Evolutionary conservation across 106 monocot genomes (phyloP).

Genomic region (Allium cepa): DNA sequence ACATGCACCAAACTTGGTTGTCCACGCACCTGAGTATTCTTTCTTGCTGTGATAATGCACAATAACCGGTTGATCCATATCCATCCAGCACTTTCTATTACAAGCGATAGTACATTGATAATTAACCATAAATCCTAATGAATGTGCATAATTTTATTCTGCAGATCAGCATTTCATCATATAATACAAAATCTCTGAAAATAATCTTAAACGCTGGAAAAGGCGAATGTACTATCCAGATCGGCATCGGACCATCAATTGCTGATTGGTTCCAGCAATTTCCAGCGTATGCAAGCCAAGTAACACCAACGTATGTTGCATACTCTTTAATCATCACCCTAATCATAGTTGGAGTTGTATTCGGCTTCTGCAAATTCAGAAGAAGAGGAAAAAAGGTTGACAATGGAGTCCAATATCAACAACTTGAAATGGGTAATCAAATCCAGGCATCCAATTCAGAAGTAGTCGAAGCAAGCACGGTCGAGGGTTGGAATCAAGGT

Average conservation of each 20-base stretch:
- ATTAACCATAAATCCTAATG: background rate
- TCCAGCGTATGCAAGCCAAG: constrained; percentile 24
- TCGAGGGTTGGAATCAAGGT: constrained; percentile 47
- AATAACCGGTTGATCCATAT: background rate
- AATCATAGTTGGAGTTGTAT: constrained; percentile 28
- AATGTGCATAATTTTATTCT: background rate
- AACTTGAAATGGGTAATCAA: constrained; percentile 50
- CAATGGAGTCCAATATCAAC: constrained; percentile 46
- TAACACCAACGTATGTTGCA: constrained; percentile 51
- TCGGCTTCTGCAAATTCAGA: constrained; percentile 61
- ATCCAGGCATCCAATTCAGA: background rate
- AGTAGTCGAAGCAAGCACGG: constrained; percentile 5
- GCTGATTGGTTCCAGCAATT: constrained; percentile 33
- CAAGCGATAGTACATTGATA: background rate
- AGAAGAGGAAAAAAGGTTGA: constrained; percentile 26
- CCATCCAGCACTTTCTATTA: background rate
- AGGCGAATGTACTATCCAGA: constrained; percentile 25
- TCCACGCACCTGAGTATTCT: background rate
- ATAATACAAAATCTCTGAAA: background rate
- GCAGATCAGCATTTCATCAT: constrained; percentile 20
- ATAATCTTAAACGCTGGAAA: constrained; percentile 34
- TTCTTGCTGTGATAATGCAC: background rate
- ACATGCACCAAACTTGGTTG: background rate
- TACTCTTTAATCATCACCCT: constrained; percentile 29
- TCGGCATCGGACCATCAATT: constrained; percentile 6